Evolutionary conservation across 2,329 filamentous ascomycete genomes (phyloP).

Genomic region (Neofusicoccum sp.): DNA sequence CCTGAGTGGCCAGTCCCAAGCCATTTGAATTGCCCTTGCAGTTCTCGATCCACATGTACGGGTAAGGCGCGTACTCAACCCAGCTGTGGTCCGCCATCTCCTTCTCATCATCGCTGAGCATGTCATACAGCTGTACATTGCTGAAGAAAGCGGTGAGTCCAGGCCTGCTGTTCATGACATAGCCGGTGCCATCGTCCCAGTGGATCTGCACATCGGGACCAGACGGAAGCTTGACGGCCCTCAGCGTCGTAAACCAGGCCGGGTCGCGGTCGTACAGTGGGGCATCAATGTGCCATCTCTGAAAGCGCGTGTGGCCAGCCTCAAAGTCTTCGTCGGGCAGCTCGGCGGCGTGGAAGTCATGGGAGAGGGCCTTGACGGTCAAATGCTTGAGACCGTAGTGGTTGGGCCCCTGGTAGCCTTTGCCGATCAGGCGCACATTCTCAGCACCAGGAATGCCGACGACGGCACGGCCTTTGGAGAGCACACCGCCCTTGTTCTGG

Average conservation of each 20-base stretch:
- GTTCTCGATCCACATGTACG: constrained; percentile 46
- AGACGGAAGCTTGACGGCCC: neutral
- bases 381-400: neutral
- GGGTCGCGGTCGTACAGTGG: constrained; percentile 21
- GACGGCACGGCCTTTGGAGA: too few relatives aligned
- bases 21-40: constrained; percentile 47
- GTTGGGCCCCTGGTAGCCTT: neutral
- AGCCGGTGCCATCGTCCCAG: neutral
- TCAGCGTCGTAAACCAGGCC: neutral
- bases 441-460: too few relatives aligned
- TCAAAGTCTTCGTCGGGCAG: constrained; percentile 23
- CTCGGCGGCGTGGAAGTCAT: neutral
- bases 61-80: constrained; percentile 49
- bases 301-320: constrained; percentile 20
- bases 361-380: neutral
- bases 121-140: constrained; percentile 37
- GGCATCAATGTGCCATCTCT: constrained; percentile 23
- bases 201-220: constrained; percentile 31
- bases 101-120: constrained; percentile 45
- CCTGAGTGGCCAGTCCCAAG: constrained; percentile 43
- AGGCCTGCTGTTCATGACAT: neutral
- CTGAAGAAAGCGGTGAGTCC: neutral
- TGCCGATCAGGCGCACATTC: too few relatives aligned
- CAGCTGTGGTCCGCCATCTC: constrained; percentile 45
- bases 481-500: too few relatives aligned